Percentiles rank a stretch among this genome's conserved stretches.
phyloP scores from a whole-genome alignment of 805 yeast species.

The Ogataea paradorogensis region DNA sequence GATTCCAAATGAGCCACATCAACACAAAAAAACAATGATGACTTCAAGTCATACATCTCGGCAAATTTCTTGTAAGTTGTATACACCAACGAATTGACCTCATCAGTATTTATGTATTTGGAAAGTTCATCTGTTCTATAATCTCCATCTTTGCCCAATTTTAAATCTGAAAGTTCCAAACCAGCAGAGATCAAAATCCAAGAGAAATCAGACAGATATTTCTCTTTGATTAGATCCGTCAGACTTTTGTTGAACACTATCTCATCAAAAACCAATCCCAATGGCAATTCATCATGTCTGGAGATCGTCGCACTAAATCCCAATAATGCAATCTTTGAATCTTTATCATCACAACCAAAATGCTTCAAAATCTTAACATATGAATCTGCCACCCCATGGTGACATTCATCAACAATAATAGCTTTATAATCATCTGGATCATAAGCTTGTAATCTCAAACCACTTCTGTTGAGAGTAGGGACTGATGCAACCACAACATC shows the following conservation, averaged over 20 bases:
- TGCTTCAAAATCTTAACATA: constrained; percentile 58
- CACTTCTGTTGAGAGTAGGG: constrained; percentile 51
- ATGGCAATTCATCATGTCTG: constrained; percentile 64
- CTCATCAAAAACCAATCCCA: constrained; percentile 63
- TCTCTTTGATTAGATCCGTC: constrained; percentile 60
- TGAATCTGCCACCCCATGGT: constrained; percentile 76
- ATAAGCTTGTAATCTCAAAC: constrained; percentile 47
- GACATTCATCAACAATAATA: constrained; percentile 87
- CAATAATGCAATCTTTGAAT: constrained; percentile 52
- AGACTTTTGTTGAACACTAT: constrained; percentile 69
- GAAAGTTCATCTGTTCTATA: constrained; percentile 53
- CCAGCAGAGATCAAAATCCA: constrained; percentile 56
- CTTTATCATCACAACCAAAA: constrained; percentile 46
- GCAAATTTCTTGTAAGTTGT: constrained; percentile 48
- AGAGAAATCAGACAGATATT: constrained; percentile 67
- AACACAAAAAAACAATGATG: constrained; percentile 77
- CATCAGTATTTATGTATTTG: constrained; percentile 49
- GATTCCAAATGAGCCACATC: constrained; percentile 63
- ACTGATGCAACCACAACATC: constrained; percentile 79
- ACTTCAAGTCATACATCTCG: constrained; percentile 41
- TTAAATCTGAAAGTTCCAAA: constrained; percentile 26
- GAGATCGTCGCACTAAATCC: constrained; percentile 90
- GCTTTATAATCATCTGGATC: constrained; percentile 62
- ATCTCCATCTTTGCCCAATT: constrained; percentile 42
- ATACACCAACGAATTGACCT: constrained; percentile 54